Percentiles rank a stretch among this genome's conserved stretches.
phyloP scores from a whole-genome alignment of 208 protist genomes.

The Crithidia sp. region DNA sequence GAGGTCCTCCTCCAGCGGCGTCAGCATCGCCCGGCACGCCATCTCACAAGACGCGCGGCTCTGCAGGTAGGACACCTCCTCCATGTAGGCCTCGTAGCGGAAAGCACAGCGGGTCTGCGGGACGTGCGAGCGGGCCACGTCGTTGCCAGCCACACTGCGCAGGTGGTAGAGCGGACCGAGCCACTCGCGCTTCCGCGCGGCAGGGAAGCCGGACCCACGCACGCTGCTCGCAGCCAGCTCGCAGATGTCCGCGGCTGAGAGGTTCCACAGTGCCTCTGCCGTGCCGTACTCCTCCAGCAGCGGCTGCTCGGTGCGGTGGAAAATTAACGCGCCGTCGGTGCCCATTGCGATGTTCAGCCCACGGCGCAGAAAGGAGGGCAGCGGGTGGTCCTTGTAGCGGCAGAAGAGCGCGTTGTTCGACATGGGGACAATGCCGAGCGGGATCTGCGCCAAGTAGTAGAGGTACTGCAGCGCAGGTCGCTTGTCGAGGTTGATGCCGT shows the following conservation, averaged over 20 bases:
- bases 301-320: slow-evolving; percentile 96
- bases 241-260: slow-evolving; percentile 81
- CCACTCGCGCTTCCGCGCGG: slow-evolving; percentile 64
- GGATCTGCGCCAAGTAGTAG: slow-evolving; percentile 98
- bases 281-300: slow-evolving; percentile 93
- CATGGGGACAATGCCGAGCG: slow-evolving; percentile 97
- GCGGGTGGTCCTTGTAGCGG: slow-evolving; percentile 95
- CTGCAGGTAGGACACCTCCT: slow-evolving; percentile 84
- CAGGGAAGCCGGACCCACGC: slow-evolving; percentile 78
- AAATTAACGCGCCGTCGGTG: slow-evolving; percentile 94
- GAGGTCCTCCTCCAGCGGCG: slow-evolving; percentile 60
- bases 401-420: slow-evolving; percentile 99
- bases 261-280: slow-evolving; percentile 83
- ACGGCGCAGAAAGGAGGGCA: slow-evolving; percentile 92
- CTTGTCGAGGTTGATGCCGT: slow-evolving; percentile 96
- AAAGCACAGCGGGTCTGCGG: slow-evolving; percentile 94
- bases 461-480: slow-evolving; percentile 97
- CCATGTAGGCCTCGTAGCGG: slow-evolving; percentile 92
- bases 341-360: slow-evolving; percentile 97
- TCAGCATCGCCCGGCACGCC: slow-evolving; percentile 46
- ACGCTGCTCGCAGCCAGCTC: slow-evolving; percentile 88
- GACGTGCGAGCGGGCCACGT: slow-evolving; percentile 92
- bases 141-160: slow-evolving; percentile 83
- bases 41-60: slow-evolving; percentile 44
- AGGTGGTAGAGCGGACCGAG: slow-evolving; percentile 73